These are phyloP conservation scores for Flaveria sonorensis DNA, from an alignment of 129 eudicot genomes.

Conservation along the genomic window DNA sequence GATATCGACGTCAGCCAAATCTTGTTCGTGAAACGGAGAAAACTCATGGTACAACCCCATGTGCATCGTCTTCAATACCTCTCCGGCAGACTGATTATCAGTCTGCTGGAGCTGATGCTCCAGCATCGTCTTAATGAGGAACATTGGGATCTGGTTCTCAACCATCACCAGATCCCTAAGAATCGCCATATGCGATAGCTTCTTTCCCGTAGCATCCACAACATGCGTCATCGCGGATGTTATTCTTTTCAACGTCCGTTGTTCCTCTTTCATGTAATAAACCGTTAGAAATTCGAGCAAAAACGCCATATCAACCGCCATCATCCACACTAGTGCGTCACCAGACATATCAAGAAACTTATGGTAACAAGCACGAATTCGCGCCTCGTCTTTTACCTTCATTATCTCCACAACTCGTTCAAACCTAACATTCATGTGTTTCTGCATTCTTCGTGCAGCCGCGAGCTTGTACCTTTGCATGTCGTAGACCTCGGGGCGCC, in stretches of 20 bases:
- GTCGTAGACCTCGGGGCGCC: constrained; percentile 39
- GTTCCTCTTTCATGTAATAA: constrained; percentile 37
- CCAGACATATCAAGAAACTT: constrained; percentile 47
- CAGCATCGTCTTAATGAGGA: constrained; percentile 44
- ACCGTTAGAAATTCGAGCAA: constrained; percentile 51
- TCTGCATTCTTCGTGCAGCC: constrained; percentile 39
- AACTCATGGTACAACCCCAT: constrained; percentile 45
- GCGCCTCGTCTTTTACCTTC: constrained; percentile 29
- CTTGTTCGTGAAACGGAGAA: constrained; percentile 51
- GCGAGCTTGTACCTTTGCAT: constrained; percentile 45
- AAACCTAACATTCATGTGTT: constrained; percentile 24
- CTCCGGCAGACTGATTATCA: constrained; percentile 27
- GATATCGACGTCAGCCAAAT: constrained; percentile 16
- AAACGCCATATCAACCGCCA: constrained; percentile 59
- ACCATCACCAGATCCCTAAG: constrained; percentile 66
- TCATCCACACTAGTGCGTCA: constrained; percentile 61
- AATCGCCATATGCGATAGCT: constrained; percentile 50
- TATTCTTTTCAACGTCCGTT: neutral
- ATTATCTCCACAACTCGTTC: constrained; percentile 37
- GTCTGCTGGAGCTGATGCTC: constrained; percentile 29
- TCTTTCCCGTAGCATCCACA: constrained; percentile 47
- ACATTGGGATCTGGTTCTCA: constrained; percentile 74
- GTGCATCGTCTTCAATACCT: constrained; percentile 36
- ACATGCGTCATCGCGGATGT: constrained; percentile 52
- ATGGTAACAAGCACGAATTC: constrained; percentile 57